These are phyloP conservation scores for Colletotrichum orbiculare DNA, from an alignment of 2,329 filamentous ascomycete species.

Conservation along the genomic window DNA sequence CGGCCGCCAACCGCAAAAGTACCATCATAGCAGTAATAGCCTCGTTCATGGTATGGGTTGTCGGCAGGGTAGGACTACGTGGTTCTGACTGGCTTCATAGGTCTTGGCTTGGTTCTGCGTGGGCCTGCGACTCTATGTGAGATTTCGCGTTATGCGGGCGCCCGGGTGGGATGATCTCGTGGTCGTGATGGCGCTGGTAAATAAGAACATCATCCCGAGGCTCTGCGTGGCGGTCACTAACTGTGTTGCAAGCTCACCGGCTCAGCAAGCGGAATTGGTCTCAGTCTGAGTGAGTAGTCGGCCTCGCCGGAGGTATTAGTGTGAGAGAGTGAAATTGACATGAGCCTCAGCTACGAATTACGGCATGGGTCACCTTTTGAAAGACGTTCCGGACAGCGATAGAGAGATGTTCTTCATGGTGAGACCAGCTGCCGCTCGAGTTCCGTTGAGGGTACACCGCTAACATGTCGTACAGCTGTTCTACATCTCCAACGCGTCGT, in stretches of 20 bases:
- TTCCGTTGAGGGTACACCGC: background rate
- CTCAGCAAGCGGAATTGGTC: conserved; percentile 16
- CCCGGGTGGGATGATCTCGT: conserved; percentile 26
- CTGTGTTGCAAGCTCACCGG: background rate
- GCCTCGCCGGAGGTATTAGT: background rate
- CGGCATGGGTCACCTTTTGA: conserved; percentile 13
- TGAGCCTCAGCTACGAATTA: conserved; percentile 3
- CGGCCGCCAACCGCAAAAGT: conserved; percentile 13
- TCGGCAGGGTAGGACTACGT: background rate
- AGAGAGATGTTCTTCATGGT: conserved; percentile 26
- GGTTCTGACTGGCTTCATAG: background rate
- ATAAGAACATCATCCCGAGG: background rate
- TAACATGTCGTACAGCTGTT: conserved; percentile 14
- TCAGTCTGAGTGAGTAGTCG: conserved; percentile 1
- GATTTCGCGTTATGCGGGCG: background rate
- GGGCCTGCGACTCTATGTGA: conserved; percentile 13
- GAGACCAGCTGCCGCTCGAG: background rate
- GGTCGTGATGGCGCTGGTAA: conserved; percentile 18
- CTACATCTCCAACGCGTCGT: conserved; percentile 23
- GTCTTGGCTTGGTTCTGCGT: conserved; percentile 21
- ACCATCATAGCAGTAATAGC: conserved; percentile 17
- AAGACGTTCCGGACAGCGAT: conserved; percentile 16
- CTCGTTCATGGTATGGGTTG: conserved; percentile 1
- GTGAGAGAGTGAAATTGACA: background rate
- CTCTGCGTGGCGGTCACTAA: background rate